Conservation (phyloP, 306 rosid species). For the Lithocarpus polystachyus region DNA sequence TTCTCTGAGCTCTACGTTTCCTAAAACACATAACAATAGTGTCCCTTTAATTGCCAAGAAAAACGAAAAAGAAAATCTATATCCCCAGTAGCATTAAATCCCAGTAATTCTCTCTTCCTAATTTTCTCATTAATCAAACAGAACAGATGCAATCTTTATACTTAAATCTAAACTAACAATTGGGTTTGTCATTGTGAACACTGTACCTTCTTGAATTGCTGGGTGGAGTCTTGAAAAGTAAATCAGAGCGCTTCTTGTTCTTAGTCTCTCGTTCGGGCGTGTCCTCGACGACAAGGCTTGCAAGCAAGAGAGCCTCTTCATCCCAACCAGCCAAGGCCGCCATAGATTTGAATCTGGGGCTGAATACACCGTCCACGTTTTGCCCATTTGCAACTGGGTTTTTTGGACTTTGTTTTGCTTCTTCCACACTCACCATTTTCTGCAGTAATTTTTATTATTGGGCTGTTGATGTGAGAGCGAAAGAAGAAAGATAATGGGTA, state of each 20-base stretch:
- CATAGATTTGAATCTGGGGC: conserved; percentile 83
- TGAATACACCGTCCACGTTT: conserved; percentile 30
- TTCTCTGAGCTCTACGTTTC: conserved; percentile 59
- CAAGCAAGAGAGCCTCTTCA: conserved; percentile 71
- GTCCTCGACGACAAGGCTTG: conserved; percentile 76
- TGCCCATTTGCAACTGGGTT: conserved; percentile 23
- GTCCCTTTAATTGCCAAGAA: neutral
- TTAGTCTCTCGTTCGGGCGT: conserved; percentile 67
- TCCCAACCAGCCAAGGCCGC: conserved; percentile 99
- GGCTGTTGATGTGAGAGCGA: neutral
- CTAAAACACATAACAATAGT: conserved; percentile 32
- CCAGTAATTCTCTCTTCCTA: neutral
- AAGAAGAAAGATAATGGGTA: neutral
- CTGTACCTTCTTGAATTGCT: conserved; percentile 63
- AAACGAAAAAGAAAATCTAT: neutral
- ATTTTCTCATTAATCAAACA: neutral
- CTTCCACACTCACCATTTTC: conserved; percentile 47
- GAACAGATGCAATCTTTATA: neutral
- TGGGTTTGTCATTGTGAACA: neutral
- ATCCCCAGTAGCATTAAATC: neutral
- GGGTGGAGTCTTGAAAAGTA: conserved; percentile 57
- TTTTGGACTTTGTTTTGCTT: conserved; percentile 34
- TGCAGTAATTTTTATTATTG: neutral
- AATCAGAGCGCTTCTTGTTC: conserved; percentile 43
- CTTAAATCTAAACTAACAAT: neutral